phyloP scores from a whole-genome alignment of 2,329 filamentous ascomycete genomes.

The Plenodomus tracheiphilus region DNA sequence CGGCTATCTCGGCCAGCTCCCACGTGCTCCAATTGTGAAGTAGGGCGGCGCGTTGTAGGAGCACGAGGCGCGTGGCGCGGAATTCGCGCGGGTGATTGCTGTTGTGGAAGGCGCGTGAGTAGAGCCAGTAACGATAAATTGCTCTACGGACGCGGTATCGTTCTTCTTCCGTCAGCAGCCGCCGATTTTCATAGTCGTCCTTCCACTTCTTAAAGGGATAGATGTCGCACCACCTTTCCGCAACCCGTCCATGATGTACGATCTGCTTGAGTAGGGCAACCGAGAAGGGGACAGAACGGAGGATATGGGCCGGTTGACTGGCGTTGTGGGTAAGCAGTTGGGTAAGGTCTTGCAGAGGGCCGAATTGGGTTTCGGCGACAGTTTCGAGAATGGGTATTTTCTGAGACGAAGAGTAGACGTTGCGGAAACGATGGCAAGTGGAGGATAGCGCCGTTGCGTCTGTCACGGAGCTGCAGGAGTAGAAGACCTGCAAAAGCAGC shows the following conservation, averaged over 20 bases:
- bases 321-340: slow-evolving; percentile 64
- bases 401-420: slow-evolving; percentile 57
- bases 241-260: slow-evolving; percentile 57
- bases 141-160: slow-evolving; percentile 58
- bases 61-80: slow-evolving; percentile 51
- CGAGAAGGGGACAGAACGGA: slow-evolving; percentile 58
- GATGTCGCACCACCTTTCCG: slow-evolving; percentile 62
- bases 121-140: slow-evolving; percentile 65
- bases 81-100: slow-evolving; percentile 54
- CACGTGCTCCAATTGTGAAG: slow-evolving; percentile 61
- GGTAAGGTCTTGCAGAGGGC: slow-evolving; percentile 61
- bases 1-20: slow-evolving; percentile 63
- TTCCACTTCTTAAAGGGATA: slow-evolving; percentile 68
- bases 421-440: slow-evolving; percentile 59
- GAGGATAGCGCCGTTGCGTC: slow-evolving; percentile 59
- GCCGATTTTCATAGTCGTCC: slow-evolving; percentile 57
- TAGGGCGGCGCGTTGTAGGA: slow-evolving; percentile 58
- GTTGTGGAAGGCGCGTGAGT: slow-evolving; percentile 61
- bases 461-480: slow-evolving; percentile 55
- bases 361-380: slow-evolving; percentile 60
- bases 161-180: slow-evolving; percentile 56
- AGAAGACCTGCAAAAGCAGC: slow-evolving; percentile 60
- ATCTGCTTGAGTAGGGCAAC: slow-evolving; percentile 60
- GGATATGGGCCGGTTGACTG: slow-evolving; percentile 60
- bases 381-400: slow-evolving; percentile 58